Evolutionary conservation across 805 yeast species (phyloP).

Genomic region (Kazachstania kunashirensis): DNA sequence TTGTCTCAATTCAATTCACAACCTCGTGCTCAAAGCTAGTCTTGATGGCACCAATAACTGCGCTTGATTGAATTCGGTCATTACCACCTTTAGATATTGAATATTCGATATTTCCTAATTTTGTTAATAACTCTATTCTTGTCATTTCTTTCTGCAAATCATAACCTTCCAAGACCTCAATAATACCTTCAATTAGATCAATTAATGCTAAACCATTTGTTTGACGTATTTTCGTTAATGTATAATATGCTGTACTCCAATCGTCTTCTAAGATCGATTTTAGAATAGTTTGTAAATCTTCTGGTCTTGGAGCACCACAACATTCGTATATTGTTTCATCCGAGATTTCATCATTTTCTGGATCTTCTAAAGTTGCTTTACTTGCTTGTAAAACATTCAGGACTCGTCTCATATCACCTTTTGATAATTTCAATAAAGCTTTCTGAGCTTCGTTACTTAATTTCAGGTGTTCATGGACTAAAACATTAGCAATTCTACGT

Average conservation of each 20-base stretch:
- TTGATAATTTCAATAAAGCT: constrained; percentile 62
- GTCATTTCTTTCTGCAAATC: constrained; percentile 50
- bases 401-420: constrained; percentile 95
- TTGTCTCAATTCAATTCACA: too few species aligned
- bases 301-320: constrained; percentile 91
- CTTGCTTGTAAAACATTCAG: constrained; percentile 92
- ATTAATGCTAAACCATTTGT: constrained; percentile 81
- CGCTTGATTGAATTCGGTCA: constrained; percentile 82
- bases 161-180: constrained; percentile 57
- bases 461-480: constrained; percentile 54
- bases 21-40: constrained; percentile 32
- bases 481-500: constrained; percentile 58
- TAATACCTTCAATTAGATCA: constrained; percentile 71
- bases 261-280: constrained; percentile 76
- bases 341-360: constrained; percentile 45
- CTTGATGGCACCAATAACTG: constrained; percentile 80
- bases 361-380: constrained; percentile 56
- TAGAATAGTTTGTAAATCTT: constrained; percentile 64
- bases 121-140: constrained; percentile 54
- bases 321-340: constrained; percentile 81
- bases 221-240: constrained; percentile 55
- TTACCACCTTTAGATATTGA: constrained; percentile 87
- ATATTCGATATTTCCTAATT: constrained; percentile 81
- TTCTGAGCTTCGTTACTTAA: constrained; percentile 49
- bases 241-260: constrained; percentile 68